phyloP scores from a whole-genome alignment of 108 stramenopile species.

The Skeletonema menzelii region DNA sequence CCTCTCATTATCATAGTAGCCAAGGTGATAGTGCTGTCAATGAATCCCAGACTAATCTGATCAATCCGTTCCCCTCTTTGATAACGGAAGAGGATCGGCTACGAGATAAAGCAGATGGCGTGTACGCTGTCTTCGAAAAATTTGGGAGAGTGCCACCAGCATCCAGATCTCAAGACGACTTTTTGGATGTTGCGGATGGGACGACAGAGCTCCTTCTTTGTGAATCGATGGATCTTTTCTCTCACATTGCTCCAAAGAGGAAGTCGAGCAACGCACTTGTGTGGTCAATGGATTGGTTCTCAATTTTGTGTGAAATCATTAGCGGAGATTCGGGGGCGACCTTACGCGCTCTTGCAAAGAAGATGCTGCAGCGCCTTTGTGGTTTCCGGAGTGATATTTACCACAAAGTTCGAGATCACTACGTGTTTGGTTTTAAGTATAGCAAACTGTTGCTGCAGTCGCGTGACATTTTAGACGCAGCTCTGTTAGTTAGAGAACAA shows the following conservation, averaged over 20 bases:
- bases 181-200: conserved; percentile 6
- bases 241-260: conserved; percentile 41
- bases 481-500: conserved; percentile 57
- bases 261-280: neutral
- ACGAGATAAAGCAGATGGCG: conserved; percentile 23
- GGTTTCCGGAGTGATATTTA: conserved; percentile 61
- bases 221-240: conserved; percentile 53
- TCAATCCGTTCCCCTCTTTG: conserved; percentile 11
- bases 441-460: conserved; percentile 50
- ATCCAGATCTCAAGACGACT: conserved; percentile 8
- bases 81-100: conserved; percentile 17
- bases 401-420: conserved; percentile 73
- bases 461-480: conserved; percentile 37
- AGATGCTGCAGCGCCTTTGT: conserved; percentile 62
- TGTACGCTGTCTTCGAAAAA: conserved; percentile 8
- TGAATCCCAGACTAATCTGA: neutral
- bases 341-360: conserved; percentile 54
- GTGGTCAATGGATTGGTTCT: conserved; percentile 57
- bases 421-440: conserved; percentile 64
- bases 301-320: conserved; percentile 71
- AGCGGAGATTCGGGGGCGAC: conserved; percentile 32
- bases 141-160: conserved; percentile 11
- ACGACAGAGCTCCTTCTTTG: conserved; percentile 17
- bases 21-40: conserved; percentile 1
- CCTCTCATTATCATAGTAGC: conserved; percentile 23